These are phyloP conservation scores for Closterium sp. DNA, from an alignment of 139 green algal species.

Conservation along the genomic window DNA sequence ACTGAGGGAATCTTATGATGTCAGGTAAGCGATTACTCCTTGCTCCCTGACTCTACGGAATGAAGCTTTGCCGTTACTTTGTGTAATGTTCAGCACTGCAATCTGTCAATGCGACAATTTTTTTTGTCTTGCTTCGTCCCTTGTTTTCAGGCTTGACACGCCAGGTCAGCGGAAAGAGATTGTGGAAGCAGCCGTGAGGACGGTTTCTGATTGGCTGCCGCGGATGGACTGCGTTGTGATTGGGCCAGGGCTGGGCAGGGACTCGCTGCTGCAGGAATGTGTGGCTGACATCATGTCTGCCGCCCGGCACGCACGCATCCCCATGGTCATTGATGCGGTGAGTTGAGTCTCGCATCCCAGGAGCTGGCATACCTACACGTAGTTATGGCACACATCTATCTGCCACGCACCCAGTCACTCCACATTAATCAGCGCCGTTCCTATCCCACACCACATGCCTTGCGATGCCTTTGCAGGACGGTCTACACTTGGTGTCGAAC, in stretches of 20 bases:
- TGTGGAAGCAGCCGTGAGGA: neutral
- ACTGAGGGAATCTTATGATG: constrained; percentile 23
- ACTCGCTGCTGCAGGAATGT: constrained; percentile 47
- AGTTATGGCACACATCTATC: neutral
- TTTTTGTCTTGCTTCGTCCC: neutral
- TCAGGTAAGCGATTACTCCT: neutral
- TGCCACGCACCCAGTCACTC: neutral
- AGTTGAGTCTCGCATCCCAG: neutral
- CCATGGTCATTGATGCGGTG: constrained; percentile 51
- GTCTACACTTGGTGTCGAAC: constrained; percentile 38
- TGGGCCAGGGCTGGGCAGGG: constrained; percentile 48
- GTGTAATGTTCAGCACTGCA: too few relatives aligned
- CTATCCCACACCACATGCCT: too few relatives aligned
- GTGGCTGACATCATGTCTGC: constrained; percentile 48
- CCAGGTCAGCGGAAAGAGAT: neutral
- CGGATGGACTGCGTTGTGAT: constrained; percentile 55
- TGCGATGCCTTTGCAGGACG: constrained; percentile 33
- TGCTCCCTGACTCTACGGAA: too few relatives aligned
- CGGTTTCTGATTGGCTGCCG: constrained; percentile 46
- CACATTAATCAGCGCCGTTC: too few relatives aligned
- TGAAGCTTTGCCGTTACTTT: too few relatives aligned
- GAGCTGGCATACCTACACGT: neutral
- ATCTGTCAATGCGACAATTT: too few relatives aligned
- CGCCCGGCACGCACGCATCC: constrained; percentile 33
- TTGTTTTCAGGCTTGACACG: neutral